phyloP scores from a whole-genome alignment of 345 rosid species.

The Bruguiera gymnorhiza region DNA sequence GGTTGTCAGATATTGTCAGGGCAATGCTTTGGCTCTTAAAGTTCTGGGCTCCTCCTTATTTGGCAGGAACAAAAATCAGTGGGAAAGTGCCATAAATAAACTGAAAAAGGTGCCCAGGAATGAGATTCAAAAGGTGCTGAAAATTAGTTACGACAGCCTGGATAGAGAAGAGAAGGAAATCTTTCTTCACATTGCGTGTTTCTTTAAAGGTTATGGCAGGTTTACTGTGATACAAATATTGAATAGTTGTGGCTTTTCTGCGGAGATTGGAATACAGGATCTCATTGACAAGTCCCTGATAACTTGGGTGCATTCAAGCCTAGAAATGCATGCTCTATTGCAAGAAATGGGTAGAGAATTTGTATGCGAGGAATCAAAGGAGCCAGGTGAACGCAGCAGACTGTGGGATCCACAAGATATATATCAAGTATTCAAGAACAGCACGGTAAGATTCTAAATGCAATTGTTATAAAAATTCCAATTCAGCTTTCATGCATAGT shows the following conservation, averaged over 20 bases:
- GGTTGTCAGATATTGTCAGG: background rate
- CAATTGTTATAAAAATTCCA: too few species aligned
- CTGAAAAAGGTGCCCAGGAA: background rate
- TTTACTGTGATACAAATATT: background rate
- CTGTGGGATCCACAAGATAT: too few species aligned
- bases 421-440: too few species aligned
- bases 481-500: too few species aligned
- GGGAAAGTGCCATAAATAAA: background rate
- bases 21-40: background rate
- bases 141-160: background rate
- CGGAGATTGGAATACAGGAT: background rate
- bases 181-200: slow-evolving; percentile 2
- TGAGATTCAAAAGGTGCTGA: background rate
- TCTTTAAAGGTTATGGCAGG: background rate
- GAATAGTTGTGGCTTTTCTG: background rate
- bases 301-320: background rate
- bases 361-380: too few species aligned
- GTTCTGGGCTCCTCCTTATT: slow-evolving; percentile 3
- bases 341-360: too few species aligned
- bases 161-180: background rate
- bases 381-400: too few species aligned
- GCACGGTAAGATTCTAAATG: too few species aligned
- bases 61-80: background rate
- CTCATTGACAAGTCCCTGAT: slow-evolving; percentile 10
- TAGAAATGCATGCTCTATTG: too few species aligned